Evolutionary conservation across 2,329 filamentous ascomycete species (phyloP).

Genomic region (Davidsoniella eucalypti): DNA sequence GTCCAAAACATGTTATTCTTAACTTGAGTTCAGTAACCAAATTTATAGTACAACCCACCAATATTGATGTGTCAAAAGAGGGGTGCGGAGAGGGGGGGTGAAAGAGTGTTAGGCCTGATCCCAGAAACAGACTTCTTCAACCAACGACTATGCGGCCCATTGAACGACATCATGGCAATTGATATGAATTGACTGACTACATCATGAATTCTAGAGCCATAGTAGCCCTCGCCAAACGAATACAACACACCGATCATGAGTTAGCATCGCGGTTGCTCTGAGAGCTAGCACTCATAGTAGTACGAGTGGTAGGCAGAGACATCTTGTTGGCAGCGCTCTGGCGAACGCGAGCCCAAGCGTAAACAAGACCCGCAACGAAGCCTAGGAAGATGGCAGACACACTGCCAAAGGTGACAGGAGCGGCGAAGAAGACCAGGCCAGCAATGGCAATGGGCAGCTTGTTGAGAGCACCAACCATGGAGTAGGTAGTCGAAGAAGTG

Average conservation of each 20-base stretch:
- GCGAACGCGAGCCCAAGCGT: slow-evolving; percentile 71
- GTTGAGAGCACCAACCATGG: slow-evolving; percentile 95
- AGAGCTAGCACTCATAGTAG: slow-evolving; percentile 73
- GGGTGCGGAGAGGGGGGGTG: too few species aligned
- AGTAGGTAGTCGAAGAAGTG: slow-evolving; percentile 94
- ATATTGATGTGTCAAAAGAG: too few species aligned
- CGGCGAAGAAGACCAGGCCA: slow-evolving; percentile 87
- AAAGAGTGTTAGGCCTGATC: too few species aligned
- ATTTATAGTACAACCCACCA: too few species aligned
- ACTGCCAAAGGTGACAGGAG: slow-evolving; percentile 80
- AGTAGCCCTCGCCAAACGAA: neutral
- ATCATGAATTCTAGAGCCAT: neutral
- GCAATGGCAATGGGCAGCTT: slow-evolving; percentile 91
- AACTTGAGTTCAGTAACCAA: too few species aligned
- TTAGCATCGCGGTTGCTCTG: slow-evolving; percentile 84
- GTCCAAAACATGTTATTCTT: too few species aligned
- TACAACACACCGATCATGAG: slow-evolving; percentile 15
- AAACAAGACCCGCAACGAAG: slow-evolving; percentile 84
- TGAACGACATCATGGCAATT: neutral
- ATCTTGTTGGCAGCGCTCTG: slow-evolving; percentile 53
- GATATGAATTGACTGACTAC: neutral
- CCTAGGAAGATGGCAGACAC: slow-evolving; percentile 83
- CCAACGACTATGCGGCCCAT: too few species aligned
- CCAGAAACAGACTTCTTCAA: too few species aligned
- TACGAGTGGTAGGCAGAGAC: slow-evolving; percentile 46